Percentiles rank a stretch among this genome's conserved stretches.
Conservation (phyloP, 768 basidiomycete species). For the Chalciporus piperatus region DNA sequence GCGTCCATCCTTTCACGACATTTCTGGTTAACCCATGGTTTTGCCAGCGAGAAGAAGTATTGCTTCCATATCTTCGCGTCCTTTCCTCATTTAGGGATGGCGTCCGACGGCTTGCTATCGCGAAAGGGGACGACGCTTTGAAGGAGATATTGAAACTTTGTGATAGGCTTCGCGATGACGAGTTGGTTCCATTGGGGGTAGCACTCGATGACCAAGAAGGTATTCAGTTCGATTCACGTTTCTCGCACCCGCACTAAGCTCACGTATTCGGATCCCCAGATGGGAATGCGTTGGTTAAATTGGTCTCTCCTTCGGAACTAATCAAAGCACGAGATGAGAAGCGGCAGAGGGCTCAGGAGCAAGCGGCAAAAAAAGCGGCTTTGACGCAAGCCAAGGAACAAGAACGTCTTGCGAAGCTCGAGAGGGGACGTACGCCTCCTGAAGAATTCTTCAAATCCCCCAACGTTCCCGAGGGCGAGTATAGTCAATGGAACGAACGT, state of each 20-base stretch:
- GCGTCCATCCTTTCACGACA: slow-evolving; percentile 30
- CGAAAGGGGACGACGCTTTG: slow-evolving; percentile 58
- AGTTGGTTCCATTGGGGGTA: slow-evolving; percentile 91
- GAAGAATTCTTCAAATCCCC: slow-evolving; percentile 83
- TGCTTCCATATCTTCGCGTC: slow-evolving; percentile 86
- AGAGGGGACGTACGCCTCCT: slow-evolving; percentile 77
- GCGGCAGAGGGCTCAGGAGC: slow-evolving; percentile 67
- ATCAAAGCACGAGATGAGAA: slow-evolving; percentile 89
- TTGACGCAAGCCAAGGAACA: slow-evolving; percentile 60
- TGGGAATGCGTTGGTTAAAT: slow-evolving; percentile 92
- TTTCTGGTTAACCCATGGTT: background rate
- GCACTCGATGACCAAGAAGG: slow-evolving; percentile 97
- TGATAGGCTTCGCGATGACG: slow-evolving; percentile 86
- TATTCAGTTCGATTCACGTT: slow-evolving; percentile 26
- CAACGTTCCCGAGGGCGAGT: slow-evolving; percentile 67
- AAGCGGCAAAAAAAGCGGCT: slow-evolving; percentile 76
- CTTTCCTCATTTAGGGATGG: slow-evolving; percentile 91
- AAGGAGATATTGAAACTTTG: slow-evolving; percentile 84
- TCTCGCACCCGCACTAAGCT: background rate
- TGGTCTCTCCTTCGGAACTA: slow-evolving; percentile 79
- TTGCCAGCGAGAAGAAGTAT: slow-evolving; percentile 70
- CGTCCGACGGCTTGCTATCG: slow-evolving; percentile 79
- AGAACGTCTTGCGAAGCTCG: slow-evolving; percentile 75
- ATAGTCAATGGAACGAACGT: slow-evolving; percentile 77
- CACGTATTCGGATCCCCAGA: slow-evolving; percentile 43